phyloP scores from a whole-genome alignment of 345 rosid species.

The Turritis glabra region DNA sequence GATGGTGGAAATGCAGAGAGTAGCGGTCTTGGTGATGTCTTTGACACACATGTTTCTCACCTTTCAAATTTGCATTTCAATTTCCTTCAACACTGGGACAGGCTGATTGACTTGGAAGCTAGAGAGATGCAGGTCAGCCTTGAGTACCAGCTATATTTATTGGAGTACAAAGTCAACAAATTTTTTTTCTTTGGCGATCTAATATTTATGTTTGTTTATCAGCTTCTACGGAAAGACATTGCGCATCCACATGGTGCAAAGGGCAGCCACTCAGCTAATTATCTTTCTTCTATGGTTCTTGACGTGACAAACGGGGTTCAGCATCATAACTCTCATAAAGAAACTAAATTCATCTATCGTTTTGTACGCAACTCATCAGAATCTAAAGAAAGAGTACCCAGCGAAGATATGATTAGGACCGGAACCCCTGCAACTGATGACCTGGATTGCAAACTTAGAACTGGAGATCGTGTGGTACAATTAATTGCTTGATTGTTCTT shows the following conservation, averaged over 20 bases:
- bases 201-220: conserved; percentile 37
- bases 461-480: conserved; percentile 89
- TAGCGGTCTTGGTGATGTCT: conserved; percentile 84
- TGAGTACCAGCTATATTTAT: conserved; percentile 1
- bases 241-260: conserved; percentile 53
- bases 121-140: conserved; percentile 73
- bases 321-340: conserved; percentile 49
- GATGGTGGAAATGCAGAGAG: conserved; percentile 75
- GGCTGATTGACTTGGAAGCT: conserved; percentile 87
- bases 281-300: conserved; percentile 78
- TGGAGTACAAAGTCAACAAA: neutral
- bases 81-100: conserved; percentile 80
- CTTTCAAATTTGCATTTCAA: conserved; percentile 59
- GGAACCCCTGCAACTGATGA: conserved; percentile 43
- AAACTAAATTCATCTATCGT: conserved; percentile 63
- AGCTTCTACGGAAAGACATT: conserved; percentile 63
- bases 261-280: conserved; percentile 44
- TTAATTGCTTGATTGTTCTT: conserved; percentile 15
- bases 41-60: conserved; percentile 67
- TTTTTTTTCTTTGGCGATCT: conserved; percentile 11
- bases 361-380: conserved; percentile 56
- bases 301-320: conserved; percentile 53
- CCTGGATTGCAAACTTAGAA: conserved; percentile 62
- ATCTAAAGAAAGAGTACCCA: conserved; percentile 37
- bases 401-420: conserved; percentile 38